phyloP scores from a whole-genome alignment of 2,329 filamentous ascomycete genomes.

The Aspergillus brunneoviolaceus region DNA sequence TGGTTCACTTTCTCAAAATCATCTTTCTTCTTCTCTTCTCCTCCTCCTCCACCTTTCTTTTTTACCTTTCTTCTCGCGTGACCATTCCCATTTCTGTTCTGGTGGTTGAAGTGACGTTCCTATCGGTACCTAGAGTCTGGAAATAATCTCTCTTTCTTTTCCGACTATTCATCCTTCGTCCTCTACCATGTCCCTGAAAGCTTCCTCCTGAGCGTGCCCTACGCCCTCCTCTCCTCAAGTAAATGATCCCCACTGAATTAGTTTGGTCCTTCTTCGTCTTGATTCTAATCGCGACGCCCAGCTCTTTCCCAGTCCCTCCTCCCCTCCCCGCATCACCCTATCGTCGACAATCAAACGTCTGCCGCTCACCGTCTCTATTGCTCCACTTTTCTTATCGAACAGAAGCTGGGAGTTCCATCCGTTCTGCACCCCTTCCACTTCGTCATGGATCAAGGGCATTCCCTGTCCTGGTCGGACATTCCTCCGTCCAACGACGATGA shows the following conservation, averaged over 20 bases:
- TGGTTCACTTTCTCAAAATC: not conserved
- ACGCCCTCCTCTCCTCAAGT: not conserved
- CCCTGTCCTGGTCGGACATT: constrained; percentile 34
- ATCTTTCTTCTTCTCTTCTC: not conserved
- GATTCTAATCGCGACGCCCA: not conserved
- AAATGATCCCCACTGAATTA: not conserved
- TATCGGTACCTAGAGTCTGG: not conserved
- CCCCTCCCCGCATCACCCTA: not conserved
- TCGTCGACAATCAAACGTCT: not conserved
- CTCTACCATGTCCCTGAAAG: not conserved
- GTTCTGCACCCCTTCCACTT: not conserved
- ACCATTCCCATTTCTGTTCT: no score
- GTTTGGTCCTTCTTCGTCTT: not conserved
- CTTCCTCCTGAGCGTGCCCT: not conserved
- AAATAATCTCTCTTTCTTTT: not conserved
- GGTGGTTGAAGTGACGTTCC: no score
- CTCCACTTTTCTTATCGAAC: not conserved
- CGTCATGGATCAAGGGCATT: constrained; percentile 41
- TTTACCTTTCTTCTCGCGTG: constrained; percentile 1
- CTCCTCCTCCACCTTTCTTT: not conserved
- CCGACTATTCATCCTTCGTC: not conserved
- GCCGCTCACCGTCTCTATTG: not conserved
- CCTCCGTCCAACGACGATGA: constrained; percentile 45
- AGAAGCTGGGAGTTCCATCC: not conserved
- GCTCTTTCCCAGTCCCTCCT: not conserved